A percentile compares a stretch with the other conserved stretches of the same genome.
phyloP scores from a whole-genome alignment of 192 early-diverging fungal species.

The Rhizophagus sp. region DNA sequence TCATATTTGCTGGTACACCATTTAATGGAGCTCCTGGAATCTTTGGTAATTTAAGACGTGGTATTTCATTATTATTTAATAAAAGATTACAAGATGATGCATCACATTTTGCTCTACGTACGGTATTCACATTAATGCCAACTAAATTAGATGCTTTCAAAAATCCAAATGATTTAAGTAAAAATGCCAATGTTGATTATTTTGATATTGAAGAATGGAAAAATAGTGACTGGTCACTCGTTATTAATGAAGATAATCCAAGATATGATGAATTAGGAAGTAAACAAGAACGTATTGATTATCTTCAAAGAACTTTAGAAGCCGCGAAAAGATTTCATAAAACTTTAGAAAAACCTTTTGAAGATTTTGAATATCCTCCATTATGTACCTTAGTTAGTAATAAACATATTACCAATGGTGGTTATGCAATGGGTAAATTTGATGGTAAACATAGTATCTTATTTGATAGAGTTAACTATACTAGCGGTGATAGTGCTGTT shows the following conservation, averaged over 20 bases:
- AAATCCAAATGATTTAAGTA: not conserved
- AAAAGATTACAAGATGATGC: constrained; percentile 21
- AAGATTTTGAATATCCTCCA: constrained; percentile 23
- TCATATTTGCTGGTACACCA: constrained; percentile 14
- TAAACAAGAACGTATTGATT: constrained; percentile 13
- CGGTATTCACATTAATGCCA: constrained; percentile 11
- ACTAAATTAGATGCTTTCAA: not conserved
- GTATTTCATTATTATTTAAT: constrained; percentile 5
- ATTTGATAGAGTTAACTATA: not conserved
- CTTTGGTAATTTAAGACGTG: constrained; percentile 4
- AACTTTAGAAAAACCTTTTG: not conserved
- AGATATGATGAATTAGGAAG: constrained; percentile 18
- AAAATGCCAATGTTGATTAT: constrained; percentile 4
- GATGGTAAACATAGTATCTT: constrained; percentile 2
- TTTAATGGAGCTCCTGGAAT: constrained; percentile 21
- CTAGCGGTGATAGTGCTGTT: constrained; percentile 15
- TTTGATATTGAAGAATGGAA: constrained; percentile 15
- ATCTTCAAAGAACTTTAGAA: constrained; percentile 18
- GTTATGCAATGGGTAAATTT: not conserved
- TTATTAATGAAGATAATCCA: not conserved
- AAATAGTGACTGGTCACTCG: not conserved
- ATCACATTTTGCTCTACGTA: not conserved
- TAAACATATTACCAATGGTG: not conserved
- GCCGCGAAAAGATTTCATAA: constrained; percentile 8
- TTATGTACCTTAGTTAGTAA: not conserved